Percentiles rank a stretch among this genome's conserved stretches.
These are phyloP conservation scores for Microdochium bolleyi DNA, from an alignment of 2,329 filamentous ascomycete species.

Conservation along the genomic window DNA sequence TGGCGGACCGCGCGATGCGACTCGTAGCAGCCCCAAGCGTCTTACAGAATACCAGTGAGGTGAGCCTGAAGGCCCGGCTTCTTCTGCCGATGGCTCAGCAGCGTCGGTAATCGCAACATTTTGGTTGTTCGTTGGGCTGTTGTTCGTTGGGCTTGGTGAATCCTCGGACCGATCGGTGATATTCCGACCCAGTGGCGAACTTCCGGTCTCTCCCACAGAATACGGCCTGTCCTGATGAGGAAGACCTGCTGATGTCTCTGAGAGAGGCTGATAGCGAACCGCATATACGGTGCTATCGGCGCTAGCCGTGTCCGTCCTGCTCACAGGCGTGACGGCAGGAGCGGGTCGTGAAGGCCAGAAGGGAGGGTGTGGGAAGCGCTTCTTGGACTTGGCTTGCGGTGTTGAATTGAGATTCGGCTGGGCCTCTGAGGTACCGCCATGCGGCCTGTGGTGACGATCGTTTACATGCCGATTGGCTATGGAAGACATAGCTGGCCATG, in stretches of 20 bases:
- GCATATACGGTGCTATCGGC: conserved; percentile 58
- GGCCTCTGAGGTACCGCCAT: conserved; percentile 6
- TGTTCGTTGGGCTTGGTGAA: background rate
- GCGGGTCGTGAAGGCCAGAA: conserved; percentile 49
- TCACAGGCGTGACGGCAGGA: conserved; percentile 47
- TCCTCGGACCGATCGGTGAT: background rate
- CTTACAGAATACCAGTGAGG: conserved; percentile 8
- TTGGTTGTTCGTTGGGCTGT: background rate
- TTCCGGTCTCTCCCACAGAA: conserved; percentile 25
- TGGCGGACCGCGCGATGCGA: conserved; percentile 14
- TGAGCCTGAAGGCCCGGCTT: background rate
- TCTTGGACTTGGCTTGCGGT: conserved; percentile 13
- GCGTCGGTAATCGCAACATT: background rate
- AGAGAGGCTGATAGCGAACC: conserved; percentile 50
- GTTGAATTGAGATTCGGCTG: conserved; percentile 9
- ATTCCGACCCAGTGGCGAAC: conserved; percentile 8
- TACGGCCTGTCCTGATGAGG: conserved; percentile 15
- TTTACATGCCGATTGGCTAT: conserved; percentile 28
- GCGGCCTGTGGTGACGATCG: conserved; percentile 13
- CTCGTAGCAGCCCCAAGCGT: conserved; percentile 13
- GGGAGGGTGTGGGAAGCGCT: conserved; percentile 35
- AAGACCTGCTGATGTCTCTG: conserved; percentile 31
- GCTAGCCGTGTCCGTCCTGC: conserved; percentile 54
- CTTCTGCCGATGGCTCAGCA: background rate
- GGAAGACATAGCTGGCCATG: conserved; percentile 32